These are phyloP conservation scores for Penicillium sp. DNA, from an alignment of 2,329 filamentous ascomycete genomes.

Conservation along the genomic window DNA sequence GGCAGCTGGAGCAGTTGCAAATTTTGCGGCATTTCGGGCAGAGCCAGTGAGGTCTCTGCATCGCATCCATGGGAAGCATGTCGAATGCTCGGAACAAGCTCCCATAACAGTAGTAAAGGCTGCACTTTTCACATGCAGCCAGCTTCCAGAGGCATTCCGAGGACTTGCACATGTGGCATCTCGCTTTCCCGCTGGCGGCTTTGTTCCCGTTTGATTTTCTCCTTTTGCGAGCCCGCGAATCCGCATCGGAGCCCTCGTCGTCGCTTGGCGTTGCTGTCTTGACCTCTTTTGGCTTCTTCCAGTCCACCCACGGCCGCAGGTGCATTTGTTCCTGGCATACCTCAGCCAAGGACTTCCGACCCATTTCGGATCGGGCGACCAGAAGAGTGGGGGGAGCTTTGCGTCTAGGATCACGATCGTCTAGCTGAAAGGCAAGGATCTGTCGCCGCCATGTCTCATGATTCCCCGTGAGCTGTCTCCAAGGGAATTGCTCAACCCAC, in stretches of 20 bases:
- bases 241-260: constrained; percentile 52
- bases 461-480: constrained; percentile 73
- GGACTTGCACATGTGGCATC: constrained; percentile 82
- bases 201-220: constrained; percentile 59
- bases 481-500: constrained; percentile 93
- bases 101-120: constrained; percentile 86
- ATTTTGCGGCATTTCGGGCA: constrained; percentile 85
- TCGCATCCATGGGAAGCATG: constrained; percentile 77
- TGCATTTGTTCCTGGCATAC: constrained; percentile 91
- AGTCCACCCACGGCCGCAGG: constrained; percentile 78
- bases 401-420: constrained; percentile 56
- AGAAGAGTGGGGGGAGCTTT: constrained; percentile 62
- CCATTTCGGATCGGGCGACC: constrained; percentile 66
- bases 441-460: constrained; percentile 83
- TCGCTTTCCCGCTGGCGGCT: constrained; percentile 54
- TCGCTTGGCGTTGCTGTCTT: constrained; percentile 8
- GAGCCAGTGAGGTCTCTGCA: constrained; percentile 81
- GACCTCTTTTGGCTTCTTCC: constrained; percentile 59
- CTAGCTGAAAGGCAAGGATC: constrained; percentile 73
- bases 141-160: constrained; percentile 83
- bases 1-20: constrained; percentile 84
- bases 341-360: constrained; percentile 81
- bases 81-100: constrained; percentile 90
- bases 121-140: constrained; percentile 76
- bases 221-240: constrained; percentile 67